Conservation (phyloP, 352 stramenopile species). For the Elongisporangium prolatum region DNA sequence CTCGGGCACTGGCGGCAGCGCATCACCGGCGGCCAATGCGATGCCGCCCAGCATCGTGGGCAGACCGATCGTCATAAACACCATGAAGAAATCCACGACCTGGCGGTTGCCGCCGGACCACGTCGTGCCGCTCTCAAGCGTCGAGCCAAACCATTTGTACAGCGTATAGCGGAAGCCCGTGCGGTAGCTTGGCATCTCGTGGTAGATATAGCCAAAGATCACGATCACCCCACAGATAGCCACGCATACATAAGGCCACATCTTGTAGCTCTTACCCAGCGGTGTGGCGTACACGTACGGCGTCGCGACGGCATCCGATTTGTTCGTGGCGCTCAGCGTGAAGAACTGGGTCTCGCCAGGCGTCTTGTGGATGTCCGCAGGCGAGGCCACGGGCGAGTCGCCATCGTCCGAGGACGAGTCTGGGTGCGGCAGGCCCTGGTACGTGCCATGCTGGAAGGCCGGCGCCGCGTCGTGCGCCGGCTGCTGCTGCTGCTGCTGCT, state of each 20-base stretch:
- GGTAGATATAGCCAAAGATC: slow-evolving; percentile 63
- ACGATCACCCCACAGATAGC: slow-evolving; percentile 39
- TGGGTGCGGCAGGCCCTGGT: not conserved
- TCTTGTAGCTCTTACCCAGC: slow-evolving; percentile 78
- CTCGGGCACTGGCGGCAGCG: slow-evolving; percentile 62
- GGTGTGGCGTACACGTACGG: slow-evolving; percentile 76
- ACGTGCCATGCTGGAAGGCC: not conserved
- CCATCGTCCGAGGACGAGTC: slow-evolving; percentile 8
- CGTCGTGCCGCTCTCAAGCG: slow-evolving; percentile 26
- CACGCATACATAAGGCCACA: slow-evolving; percentile 69
- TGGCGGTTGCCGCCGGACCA: slow-evolving; percentile 77
- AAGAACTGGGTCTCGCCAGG: slow-evolving; percentile 68
- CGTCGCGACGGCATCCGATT: slow-evolving; percentile 29
- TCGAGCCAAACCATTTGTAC: slow-evolving; percentile 56
- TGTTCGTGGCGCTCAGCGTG: slow-evolving; percentile 44
- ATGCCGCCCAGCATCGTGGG: slow-evolving; percentile 74
- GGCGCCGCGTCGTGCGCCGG: not conserved
- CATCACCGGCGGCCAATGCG: slow-evolving; percentile 54
- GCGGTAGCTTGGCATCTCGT: slow-evolving; percentile 70
- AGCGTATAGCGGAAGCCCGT: slow-evolving; percentile 55
- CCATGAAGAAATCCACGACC: slow-evolving; percentile 66
- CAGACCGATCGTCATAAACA: slow-evolving; percentile 66
- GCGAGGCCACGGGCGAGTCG: slow-evolving; percentile 29
- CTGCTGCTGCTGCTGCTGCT: not conserved
- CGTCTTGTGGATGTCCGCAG: slow-evolving; percentile 21